These are phyloP conservation scores for Myriosclerotinia scirpicola DNA, from an alignment of 2,329 filamentous ascomycete genomes.

Conservation along the genomic window DNA sequence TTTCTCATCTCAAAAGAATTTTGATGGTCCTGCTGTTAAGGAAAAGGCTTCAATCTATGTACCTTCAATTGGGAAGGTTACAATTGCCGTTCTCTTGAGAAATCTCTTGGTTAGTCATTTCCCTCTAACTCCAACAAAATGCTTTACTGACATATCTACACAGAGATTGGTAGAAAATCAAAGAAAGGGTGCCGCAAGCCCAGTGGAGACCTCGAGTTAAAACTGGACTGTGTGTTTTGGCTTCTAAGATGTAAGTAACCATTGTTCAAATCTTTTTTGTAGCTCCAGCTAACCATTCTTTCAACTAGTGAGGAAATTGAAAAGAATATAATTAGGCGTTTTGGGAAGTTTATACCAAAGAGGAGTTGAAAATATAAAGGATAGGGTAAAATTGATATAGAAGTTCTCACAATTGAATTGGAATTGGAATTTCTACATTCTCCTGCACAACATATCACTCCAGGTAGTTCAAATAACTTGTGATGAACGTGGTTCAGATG, in stretches of 20 bases:
- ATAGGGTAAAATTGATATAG: conserved; percentile 3
- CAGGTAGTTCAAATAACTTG: too few relatives aligned
- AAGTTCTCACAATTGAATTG: background rate
- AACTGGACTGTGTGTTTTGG: background rate
- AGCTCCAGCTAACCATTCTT: background rate
- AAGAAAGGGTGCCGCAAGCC: conserved; percentile 1
- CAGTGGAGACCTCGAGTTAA: background rate
- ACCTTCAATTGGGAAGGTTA: conserved; percentile 95
- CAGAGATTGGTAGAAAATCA: conserved; percentile 22
- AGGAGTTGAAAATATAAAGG: conserved; percentile 5
- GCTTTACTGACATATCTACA: background rate
- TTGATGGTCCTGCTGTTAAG: conserved; percentile 79
- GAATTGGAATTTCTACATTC: background rate
- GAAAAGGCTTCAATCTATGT: conserved; percentile 97
- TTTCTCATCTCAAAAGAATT: conserved; percentile 95
- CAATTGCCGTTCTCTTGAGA: conserved; percentile 84
- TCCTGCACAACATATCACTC: background rate
- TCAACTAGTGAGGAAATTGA: background rate
- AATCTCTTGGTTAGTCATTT: conserved; percentile 63
- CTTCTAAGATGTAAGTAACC: background rate
- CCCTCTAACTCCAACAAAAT: background rate
- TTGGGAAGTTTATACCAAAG: conserved; percentile 14
- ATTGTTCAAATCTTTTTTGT: background rate
- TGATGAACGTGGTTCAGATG: too few relatives aligned
- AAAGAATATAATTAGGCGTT: conserved; percentile 11